Evolutionary conservation across 768 basidiomycete genomes (phyloP), one percentile per base, ranked within the genome.

Genomic region (Trichaptum fuscoviolaceum): DNA sequence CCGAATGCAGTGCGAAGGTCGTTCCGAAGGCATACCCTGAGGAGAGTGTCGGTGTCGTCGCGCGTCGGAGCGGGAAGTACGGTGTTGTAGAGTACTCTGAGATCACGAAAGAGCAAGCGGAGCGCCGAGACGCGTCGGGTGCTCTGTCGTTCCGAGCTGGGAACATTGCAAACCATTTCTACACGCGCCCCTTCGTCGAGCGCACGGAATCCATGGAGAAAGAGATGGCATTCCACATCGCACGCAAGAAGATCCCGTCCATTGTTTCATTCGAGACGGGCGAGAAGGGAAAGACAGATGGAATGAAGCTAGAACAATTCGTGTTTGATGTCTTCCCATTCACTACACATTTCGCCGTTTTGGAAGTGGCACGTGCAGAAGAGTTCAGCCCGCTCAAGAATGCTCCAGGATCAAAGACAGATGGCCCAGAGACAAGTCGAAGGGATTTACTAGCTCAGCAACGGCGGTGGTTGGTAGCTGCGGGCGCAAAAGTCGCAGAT

Each of bases 321-420:
- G 92, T 99, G 35, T 99, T 99, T 73, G 97, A 99, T 78, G 97
- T 99, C 59, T 98, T 99, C 83, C 96, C 96, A 0, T 93, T 86
- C 78, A 94, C 95, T 27, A 76, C 87, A 73, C 81, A 77, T 63
- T 94, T 96, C 70, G 87, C 91, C 30, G 93, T 98, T 57, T 78
- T 99, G 74, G 95, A 98, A 76, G 94, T 97, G 58, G 85, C 86
- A 63, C 81, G 97, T 65, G 82, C 83, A 67, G 93, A 96, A 67
- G 96, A 99, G 78, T 99, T 99, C 72, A 95, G 93, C 69, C 96
- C 96, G 36, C 77, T 99, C 76, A 99, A 99, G 83, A 99, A 99
- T 73, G 96, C 95, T 8, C 95, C 95, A 0, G 95, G 95, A 0
- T 91, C 93, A 0, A 91, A 91, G 26, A 82, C 91, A 18, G 96